phyloP scores from a whole-genome alignment of 176 grass and related monocot genomes.

The Carex parvula region DNA sequence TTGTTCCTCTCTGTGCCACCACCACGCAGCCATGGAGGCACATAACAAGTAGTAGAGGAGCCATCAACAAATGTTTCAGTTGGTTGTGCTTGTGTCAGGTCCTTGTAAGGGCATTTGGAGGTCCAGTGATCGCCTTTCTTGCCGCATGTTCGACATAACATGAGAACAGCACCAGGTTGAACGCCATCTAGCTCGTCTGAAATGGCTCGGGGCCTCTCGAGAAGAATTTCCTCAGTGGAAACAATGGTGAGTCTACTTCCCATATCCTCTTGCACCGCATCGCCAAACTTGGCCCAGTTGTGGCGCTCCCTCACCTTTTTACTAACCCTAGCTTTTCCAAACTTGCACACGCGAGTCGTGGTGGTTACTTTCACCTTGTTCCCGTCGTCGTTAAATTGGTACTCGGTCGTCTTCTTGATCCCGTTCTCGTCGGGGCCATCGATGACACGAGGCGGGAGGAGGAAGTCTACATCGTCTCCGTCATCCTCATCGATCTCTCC shows the following conservation, averaged over 20 bases:
- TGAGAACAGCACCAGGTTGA: constrained; percentile 58
- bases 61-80: constrained; percentile 33
- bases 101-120: constrained; percentile 79
- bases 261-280: constrained; percentile 55
- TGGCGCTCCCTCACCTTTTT: constrained; percentile 23
- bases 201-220: constrained; percentile 59
- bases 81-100: constrained; percentile 28
- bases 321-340: constrained; percentile 21
- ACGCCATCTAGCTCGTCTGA: constrained; percentile 40
- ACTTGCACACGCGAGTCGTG: constrained; percentile 63
- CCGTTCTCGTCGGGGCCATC: constrained; percentile 70
- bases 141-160: constrained; percentile 70
- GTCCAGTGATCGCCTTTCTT: constrained; percentile 90
- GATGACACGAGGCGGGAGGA: constrained; percentile 66
- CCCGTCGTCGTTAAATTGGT: constrained; percentile 66
- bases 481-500: constrained; percentile 75
- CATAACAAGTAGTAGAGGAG: constrained; percentile 58
- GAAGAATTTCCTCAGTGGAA: constrained; percentile 72
- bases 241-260: constrained; percentile 61
- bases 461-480: constrained; percentile 63
- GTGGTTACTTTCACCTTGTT: constrained; percentile 78
- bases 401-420: constrained; percentile 61
- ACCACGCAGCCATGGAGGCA: constrained; percentile 70
- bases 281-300: constrained; percentile 76
- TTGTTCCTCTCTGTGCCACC: constrained; percentile 46